Evolutionary conservation across 208 protist genomes (phyloP).

Genomic region (Hexamita inflata): DNA sequence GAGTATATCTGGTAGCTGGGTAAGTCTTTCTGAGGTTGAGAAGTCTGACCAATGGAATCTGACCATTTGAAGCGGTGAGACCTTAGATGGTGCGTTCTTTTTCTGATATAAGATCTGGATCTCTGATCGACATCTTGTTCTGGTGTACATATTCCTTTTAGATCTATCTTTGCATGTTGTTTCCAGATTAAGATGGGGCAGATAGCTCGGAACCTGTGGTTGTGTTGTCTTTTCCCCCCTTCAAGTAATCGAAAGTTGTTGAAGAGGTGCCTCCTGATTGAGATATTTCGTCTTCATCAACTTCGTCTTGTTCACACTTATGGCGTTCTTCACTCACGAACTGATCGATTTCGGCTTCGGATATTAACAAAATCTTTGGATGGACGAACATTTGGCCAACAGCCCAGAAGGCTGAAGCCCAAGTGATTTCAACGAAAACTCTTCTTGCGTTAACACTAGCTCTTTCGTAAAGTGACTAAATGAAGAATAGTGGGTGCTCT

Average conservation of each 20-base stretch:
- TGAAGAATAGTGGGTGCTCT: constrained; percentile 19
- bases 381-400: neutral
- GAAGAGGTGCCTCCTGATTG: too few relatives aligned
- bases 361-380: neutral
- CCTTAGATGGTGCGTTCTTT: neutral
- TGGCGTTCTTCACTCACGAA: too few relatives aligned
- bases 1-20: neutral
- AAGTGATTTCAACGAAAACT: neutral
- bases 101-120: neutral
- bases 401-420: neutral
- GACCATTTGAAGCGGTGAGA: neutral
- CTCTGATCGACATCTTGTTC: too few relatives aligned
- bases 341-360: too few relatives aligned
- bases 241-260: too few relatives aligned
- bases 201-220: too few relatives aligned
- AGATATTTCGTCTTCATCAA: too few relatives aligned
- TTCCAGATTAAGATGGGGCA: too few relatives aligned
- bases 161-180: too few relatives aligned
- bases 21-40: constrained; percentile 4
- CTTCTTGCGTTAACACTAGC: neutral
- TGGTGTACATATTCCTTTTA: too few relatives aligned
- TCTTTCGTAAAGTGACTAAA: neutral
- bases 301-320: too few relatives aligned
- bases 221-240: too few relatives aligned
- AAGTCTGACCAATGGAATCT: neutral